Base-by-base conservation (phyloP, 495 filamentous ascomycete genomes). In the Aspergillus panamensis region DNA sequence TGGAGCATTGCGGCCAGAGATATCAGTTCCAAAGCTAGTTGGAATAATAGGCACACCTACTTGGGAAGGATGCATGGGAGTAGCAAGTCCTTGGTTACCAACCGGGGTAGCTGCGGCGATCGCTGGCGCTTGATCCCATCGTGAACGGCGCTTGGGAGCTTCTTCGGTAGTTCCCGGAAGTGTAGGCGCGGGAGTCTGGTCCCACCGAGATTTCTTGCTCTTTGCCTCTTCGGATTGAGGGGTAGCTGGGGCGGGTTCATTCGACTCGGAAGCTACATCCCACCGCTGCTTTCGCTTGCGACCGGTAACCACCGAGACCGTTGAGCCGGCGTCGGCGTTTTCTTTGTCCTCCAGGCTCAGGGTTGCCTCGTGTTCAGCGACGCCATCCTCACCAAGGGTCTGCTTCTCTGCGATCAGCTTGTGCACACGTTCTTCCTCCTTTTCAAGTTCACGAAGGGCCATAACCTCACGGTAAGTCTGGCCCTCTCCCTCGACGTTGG, bases 241-340 rank as follows among this genome's bases (percentile, higher is more conserved):
- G 25, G 77, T 69, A 40, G 73, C 67, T 9, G 81, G 67, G 13
- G 78, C 71, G 16, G 77, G 69, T 17, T 69, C 68, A 13, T 75
- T 72, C 10, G 77, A 69, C 20, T 79, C 77, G 3, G 80, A 76
- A 30, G 83, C 72, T 13, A 92, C 82, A 77, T 96, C 93, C 94
- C 94, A 97, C 67, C 94, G 81, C 77, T 94, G 92, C 79, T 96
- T 97, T 62, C 90, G 84, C 80, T 92, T 96, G 53, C 86, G 81
- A 3, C 86, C 86, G 19, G 81, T 71, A 2, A 80, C 69, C 12
- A 80, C 86, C 16, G 80, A 75, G 51, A 84, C 88, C 21, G 87
- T 84, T 14, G 87, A 82, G 8, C 87, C 86, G 51, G 84, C 78
- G 20, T 94, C 84, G 44, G 76, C 78, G 62, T 89, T 88, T 71